Percentiles rank a stretch among this genome's conserved stretches.
phyloP scores from a whole-genome alignment of 2,329 filamentous ascomycete genomes.

The Penicillium griseofulvum region DNA sequence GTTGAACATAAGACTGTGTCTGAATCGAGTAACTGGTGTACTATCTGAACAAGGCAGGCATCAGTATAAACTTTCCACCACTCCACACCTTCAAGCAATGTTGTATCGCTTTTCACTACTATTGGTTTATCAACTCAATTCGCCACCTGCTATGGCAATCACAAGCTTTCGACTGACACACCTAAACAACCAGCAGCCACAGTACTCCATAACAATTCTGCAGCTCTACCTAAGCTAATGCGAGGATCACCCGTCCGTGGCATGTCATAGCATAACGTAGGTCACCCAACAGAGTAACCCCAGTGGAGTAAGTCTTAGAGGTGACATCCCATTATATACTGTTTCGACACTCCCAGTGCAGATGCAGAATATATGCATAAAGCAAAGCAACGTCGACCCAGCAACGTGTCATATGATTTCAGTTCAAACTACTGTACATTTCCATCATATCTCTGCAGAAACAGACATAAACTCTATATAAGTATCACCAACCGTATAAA shows the following conservation, averaged over 20 bases:
- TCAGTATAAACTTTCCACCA: background rate
- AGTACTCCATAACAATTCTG: background rate
- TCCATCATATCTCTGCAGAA: background rate
- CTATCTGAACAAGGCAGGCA: background rate
- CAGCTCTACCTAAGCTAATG: slow-evolving; percentile 5
- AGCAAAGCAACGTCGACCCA: background rate
- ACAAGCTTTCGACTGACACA: background rate
- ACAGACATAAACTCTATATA: background rate
- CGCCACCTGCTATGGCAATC: background rate
- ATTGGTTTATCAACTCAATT: background rate
- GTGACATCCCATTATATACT: background rate
- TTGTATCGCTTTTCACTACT: background rate
- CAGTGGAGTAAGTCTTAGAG: background rate
- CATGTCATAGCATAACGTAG: slow-evolving; percentile 8
- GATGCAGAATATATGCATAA: background rate
- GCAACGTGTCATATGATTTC: background rate
- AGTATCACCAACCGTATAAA: background rate
- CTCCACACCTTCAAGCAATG: background rate
- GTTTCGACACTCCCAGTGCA: too few species aligned
- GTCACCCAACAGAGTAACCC: background rate
- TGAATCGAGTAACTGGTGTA: background rate
- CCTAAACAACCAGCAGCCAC: background rate
- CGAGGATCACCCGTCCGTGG: slow-evolving; percentile 8
- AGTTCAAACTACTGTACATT: background rate
- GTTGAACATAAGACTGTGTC: background rate